A percentile compares a stretch with the other conserved stretches of the same genome.
These are phyloP conservation scores for Pseudomicrostroma phylloplanum DNA, from an alignment of 1,284 basidiomycete genomes.

Conservation along the genomic window DNA sequence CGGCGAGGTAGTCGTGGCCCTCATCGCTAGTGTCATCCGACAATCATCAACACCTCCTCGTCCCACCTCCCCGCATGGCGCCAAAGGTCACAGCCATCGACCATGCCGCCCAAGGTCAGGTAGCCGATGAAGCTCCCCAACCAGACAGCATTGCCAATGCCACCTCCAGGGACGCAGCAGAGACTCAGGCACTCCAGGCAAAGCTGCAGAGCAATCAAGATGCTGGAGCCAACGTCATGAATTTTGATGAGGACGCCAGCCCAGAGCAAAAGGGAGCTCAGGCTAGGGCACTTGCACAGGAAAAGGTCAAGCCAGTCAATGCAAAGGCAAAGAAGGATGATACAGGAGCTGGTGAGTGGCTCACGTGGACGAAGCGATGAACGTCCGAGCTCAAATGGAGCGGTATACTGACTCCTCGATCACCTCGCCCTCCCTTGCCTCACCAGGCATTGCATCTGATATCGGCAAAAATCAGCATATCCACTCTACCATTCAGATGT, in stretches of 20 bases:
- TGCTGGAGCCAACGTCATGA: constrained; percentile 35
- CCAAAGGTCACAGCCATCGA: constrained; percentile 6
- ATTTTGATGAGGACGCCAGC: constrained; percentile 41
- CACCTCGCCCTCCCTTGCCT: background rate
- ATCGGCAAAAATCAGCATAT: constrained; percentile 31
- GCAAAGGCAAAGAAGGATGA: constrained; percentile 17
- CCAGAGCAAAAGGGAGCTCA: constrained; percentile 42
- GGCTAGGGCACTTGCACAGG: constrained; percentile 25
- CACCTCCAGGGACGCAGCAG: constrained; percentile 11
- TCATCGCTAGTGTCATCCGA: too few relatives aligned
- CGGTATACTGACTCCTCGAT: background rate
- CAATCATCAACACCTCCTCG: too few relatives aligned
- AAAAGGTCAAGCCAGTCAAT: constrained; percentile 24
- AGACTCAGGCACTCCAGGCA: constrained; percentile 22
- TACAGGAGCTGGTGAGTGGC: constrained; percentile 7
- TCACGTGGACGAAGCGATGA: background rate
- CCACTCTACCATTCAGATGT: constrained; percentile 32
- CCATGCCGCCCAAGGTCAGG: constrained; percentile 10
- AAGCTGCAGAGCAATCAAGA: constrained; percentile 25
- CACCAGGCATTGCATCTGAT: constrained; percentile 29
- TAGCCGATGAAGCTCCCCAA: constrained; percentile 7
- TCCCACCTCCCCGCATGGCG: background rate
- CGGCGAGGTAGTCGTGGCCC: too few relatives aligned
- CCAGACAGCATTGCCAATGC: constrained; percentile 15
- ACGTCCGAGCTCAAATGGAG: background rate